phyloP scores from a whole-genome alignment of 495 filamentous ascomycete genomes.

The Talaromyces liani region DNA sequence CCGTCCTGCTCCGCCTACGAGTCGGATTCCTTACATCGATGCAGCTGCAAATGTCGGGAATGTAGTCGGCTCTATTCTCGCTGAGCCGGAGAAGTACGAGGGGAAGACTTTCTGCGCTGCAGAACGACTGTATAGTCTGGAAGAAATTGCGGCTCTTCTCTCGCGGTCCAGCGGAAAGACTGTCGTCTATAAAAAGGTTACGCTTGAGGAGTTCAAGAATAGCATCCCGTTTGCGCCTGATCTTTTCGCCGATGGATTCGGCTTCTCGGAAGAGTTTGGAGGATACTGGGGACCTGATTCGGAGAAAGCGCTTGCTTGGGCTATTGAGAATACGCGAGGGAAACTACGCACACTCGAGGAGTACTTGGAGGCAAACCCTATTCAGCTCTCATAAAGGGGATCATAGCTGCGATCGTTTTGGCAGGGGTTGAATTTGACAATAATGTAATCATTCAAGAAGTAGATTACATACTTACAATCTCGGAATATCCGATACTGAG shows the following conservation, averaged over 20 bases:
- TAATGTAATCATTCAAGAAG: background rate
- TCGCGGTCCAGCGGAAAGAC: background rate
- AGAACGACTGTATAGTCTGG: background rate
- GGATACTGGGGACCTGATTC: background rate
- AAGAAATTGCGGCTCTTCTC: background rate
- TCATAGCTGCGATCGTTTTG: background rate
- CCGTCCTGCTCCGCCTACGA: too few species aligned
- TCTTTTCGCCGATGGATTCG: background rate
- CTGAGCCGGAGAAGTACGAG: too few species aligned
- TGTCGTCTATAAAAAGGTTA: background rate
- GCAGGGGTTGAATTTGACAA: background rate
- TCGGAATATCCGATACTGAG: too few species aligned
- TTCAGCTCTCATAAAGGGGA: background rate
- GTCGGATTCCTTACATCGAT: too few species aligned
- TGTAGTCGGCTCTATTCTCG: too few species aligned
- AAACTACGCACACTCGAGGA: background rate
- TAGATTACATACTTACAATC: too few species aligned
- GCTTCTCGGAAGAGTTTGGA: background rate
- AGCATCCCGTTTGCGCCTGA: background rate
- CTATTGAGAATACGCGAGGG: background rate
- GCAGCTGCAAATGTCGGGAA: too few species aligned
- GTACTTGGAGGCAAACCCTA: background rate
- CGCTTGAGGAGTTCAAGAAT: background rate
- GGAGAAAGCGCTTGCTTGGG: background rate
- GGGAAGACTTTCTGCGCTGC: too few species aligned